Evolutionary conservation across 2,329 filamentous ascomycete species (phyloP), one percentile per base, ranked within the genome.

Genomic region (Fusarium goolgardi): DNA sequence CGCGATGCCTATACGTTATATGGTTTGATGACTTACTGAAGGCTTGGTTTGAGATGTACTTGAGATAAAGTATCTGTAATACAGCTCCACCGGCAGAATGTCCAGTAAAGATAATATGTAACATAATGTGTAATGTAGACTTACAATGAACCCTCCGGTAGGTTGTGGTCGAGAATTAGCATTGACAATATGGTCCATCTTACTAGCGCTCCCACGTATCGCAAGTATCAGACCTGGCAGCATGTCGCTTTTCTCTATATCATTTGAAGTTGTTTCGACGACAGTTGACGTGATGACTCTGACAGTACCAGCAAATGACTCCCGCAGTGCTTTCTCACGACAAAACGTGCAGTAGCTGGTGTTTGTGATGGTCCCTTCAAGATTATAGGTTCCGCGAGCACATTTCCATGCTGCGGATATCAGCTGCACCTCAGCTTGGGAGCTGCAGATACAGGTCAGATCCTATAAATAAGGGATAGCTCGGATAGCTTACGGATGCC

Each of bases 21-120:
- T 27, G 10, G 13, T 35, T 12, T 16, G 31, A 16, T 12, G 6
- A 27, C 64, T 63, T 39, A 72, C 71, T 35, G 2, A 58, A 31
- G 2, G n/a, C 20, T 18, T 34, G 44, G 13, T 61, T n/a, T 9
- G 69, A 60, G 18, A 68, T 50, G 27, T 57, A 55, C 21, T 49
- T 59, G 31, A 73, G 57, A 41, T 65, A 71, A 6, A 73, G 40
- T 1, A 73, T 39, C 23, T 67, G 62, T n/a, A 69, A 67, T 20
- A 66, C 71, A 34, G 71, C 71, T 52, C 71, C 71, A 12, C 71
- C 71, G 12, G 71, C 71, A 25, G 71, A 73, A 62, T 73, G 71
- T 3, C 71, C 69, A 0, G 71, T 72, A 15, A 73, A 69, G 4
- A 73, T 37, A 16, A 73, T 31, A 43, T 73, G 71, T 5, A 20